Conservation (phyloP, 2,329 filamentous ascomycete genomes). For the Diplodia seriata region DNA sequence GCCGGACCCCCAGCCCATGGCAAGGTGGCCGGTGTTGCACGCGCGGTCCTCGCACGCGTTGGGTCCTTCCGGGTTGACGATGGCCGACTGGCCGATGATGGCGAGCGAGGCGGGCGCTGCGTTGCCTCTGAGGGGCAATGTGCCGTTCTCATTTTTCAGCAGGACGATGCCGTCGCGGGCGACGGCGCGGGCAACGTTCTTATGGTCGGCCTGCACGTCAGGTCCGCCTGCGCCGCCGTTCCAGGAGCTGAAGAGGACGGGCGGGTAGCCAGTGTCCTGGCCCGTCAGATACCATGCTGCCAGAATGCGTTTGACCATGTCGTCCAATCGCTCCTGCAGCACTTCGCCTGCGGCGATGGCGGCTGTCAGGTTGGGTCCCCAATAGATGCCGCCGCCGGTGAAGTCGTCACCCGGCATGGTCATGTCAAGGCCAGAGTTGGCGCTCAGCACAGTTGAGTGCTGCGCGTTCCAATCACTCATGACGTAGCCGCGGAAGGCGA, state of each 20-base stretch:
- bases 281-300: slow-evolving; percentile 58
- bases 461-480: slow-evolving; percentile 58
- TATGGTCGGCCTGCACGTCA: slow-evolving; percentile 51
- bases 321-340: slow-evolving; percentile 49
- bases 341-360: slow-evolving; percentile 60
- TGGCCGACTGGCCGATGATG: slow-evolving; percentile 79
- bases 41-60: slow-evolving; percentile 78
- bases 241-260: slow-evolving; percentile 53
- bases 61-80: slow-evolving; percentile 73
- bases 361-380: slow-evolving; percentile 61
- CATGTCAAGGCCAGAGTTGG: slow-evolving; percentile 60
- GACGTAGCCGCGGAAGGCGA: slow-evolving; percentile 57
- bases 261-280: slow-evolving; percentile 55
- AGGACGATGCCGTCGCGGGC: slow-evolving; percentile 58
- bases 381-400: slow-evolving; percentile 55
- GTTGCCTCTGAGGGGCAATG: slow-evolving; percentile 67
- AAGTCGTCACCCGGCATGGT: slow-evolving; percentile 62
- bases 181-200: slow-evolving; percentile 48
- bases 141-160: slow-evolving; percentile 69
- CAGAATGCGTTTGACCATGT: slow-evolving; percentile 55
- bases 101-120: slow-evolving; percentile 65
- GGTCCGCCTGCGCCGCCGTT: slow-evolving; percentile 42
- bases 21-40: slow-evolving; percentile 67
- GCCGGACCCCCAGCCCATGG: slow-evolving; percentile 73
- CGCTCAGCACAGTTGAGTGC: slow-evolving; percentile 54